Evolutionary conservation across 257 asterid species (phyloP), one percentile per base, ranked within the genome.

Genomic region (Cinchona pubescens): DNA sequence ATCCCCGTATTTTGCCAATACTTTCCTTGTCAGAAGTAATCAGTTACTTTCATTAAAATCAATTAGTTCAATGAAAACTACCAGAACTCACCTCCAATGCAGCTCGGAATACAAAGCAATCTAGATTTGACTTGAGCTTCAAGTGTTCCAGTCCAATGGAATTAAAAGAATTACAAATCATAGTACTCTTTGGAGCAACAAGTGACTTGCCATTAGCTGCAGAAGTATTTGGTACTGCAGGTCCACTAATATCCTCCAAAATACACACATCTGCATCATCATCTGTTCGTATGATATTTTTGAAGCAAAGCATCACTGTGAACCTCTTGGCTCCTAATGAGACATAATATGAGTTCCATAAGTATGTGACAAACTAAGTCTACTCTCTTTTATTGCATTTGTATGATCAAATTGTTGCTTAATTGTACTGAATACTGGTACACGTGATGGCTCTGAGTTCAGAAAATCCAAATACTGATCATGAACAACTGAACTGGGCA

Each of bases 161-260:
- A 77, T 60, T 71, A 21, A 79, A 81, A 72, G 88, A 74, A 53
- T 71, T 80, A 40, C 85, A 88, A 43, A 87, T 78, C 64, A 82
- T 46, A 49, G 85, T 68, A 74, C 69, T 71, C 67, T 77, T 83
- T 46, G 86, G 63, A 59, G 82, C 72, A 62, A 79, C 79, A 78
- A 75, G 76, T 64, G 80, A 60, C 73, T 79, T 89, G 43, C 82
- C 83, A 81, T 77, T 82, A 80, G 75, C 76, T 29, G 71, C 72
- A 82, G 81, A 71, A 58, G 72, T 67, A 72, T 76, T 81, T 32
- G 74, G 77, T 27, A 45, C 79, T 7, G 90, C 88, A 18, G 97
- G 92, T 55, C 83, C 91, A 83, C 94, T 89, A 78, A 86, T 80
- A 82, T 89, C 90, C 86, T 93, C 98, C 56, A n/a, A n/a, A n/a